These are phyloP conservation scores for Moesziomyces antarcticus DNA, from an alignment of 1,284 basidiomycete genomes.

Conservation along the genomic window DNA sequence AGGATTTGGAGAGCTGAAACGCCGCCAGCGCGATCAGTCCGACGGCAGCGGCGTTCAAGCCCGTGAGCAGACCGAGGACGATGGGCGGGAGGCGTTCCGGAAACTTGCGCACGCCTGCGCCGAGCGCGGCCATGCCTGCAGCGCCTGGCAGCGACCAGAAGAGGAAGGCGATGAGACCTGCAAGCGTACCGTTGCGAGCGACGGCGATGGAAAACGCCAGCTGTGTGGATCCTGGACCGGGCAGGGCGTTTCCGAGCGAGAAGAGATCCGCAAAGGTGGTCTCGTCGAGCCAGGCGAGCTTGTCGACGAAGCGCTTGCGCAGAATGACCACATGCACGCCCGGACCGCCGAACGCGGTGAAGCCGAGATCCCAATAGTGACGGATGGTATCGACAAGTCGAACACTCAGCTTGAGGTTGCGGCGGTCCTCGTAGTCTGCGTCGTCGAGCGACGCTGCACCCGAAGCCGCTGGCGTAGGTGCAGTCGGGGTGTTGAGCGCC, in stretches of 20 bases:
- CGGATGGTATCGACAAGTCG: conserved; percentile 48
- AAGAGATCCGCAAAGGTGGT: conserved; percentile 69
- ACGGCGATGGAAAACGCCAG: conserved; percentile 69
- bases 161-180: conserved; percentile 68
- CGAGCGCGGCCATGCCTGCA: conserved; percentile 72
- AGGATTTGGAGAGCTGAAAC: conserved; percentile 71
- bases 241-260: conserved; percentile 70
- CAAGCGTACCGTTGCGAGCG: conserved; percentile 66
- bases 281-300: conserved; percentile 54
- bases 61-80: conserved; percentile 73
- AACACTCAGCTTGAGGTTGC: conserved; percentile 28
- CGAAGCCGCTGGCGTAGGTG: neutral
- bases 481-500: neutral
- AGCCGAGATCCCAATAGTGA: conserved; percentile 57
- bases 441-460: conserved; percentile 10
- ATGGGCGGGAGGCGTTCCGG: conserved; percentile 71
- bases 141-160: conserved; percentile 71
- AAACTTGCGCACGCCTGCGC: conserved; percentile 72
- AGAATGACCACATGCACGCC: conserved; percentile 52
- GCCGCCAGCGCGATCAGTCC: conserved; percentile 74
- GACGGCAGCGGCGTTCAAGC: conserved; percentile 74
- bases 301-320: conserved; percentile 54
- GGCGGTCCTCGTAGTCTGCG: conserved; percentile 21
- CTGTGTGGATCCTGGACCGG: conserved; percentile 70
- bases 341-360: conserved; percentile 43